These are phyloP conservation scores for Suhomyces xylopsoci DNA, from an alignment of 805 yeast species.

Conservation along the genomic window DNA sequence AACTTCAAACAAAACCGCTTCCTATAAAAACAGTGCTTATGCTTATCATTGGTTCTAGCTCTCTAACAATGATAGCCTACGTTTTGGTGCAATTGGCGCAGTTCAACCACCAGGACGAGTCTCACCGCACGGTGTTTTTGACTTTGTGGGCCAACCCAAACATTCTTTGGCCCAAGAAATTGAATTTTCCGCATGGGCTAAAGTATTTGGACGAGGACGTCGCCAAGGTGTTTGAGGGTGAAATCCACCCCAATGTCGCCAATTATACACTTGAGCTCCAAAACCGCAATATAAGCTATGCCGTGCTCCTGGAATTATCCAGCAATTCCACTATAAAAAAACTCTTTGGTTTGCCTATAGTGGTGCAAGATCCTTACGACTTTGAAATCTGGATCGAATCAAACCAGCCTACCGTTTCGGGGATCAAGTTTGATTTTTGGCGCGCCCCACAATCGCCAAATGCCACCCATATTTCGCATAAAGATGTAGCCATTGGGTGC, in stretches of 20 bases:
- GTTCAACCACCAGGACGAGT: conserved; percentile 9
- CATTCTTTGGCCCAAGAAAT: conserved; percentile 21
- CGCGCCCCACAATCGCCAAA: not conserved
- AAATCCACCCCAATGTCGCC: not conserved
- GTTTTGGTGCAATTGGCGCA: conserved; percentile 16
- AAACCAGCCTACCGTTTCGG: conserved; percentile 28
- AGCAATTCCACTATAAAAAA: conserved; percentile 19
- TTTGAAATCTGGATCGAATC: conserved; percentile 32
- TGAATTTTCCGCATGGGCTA: conserved; percentile 25
- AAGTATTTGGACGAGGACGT: conserved; percentile 24
- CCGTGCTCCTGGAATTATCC: conserved; percentile 25
- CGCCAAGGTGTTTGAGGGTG: conserved; percentile 10
- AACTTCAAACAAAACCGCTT: conserved; percentile 1
- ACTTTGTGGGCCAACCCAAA: conserved; percentile 29
- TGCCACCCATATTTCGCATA: not conserved
- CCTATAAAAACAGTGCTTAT: conserved; percentile 19
- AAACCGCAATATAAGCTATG: conserved; percentile 22
- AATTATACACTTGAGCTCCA: conserved; percentile 9
- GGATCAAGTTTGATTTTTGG: conserved; percentile 19
- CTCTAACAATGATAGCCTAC: conserved; percentile 23
- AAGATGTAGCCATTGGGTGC: conserved; percentile 5
- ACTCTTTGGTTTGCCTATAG: conserved; percentile 29
- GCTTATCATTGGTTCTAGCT: conserved; percentile 18
- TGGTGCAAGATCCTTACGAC: conserved; percentile 8
- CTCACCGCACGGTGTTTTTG: conserved; percentile 14